Evolutionary conservation across 768 basidiomycete genomes (phyloP), one percentile per base, ranked within the genome.

Genomic region (Boletus barrowsii): DNA sequence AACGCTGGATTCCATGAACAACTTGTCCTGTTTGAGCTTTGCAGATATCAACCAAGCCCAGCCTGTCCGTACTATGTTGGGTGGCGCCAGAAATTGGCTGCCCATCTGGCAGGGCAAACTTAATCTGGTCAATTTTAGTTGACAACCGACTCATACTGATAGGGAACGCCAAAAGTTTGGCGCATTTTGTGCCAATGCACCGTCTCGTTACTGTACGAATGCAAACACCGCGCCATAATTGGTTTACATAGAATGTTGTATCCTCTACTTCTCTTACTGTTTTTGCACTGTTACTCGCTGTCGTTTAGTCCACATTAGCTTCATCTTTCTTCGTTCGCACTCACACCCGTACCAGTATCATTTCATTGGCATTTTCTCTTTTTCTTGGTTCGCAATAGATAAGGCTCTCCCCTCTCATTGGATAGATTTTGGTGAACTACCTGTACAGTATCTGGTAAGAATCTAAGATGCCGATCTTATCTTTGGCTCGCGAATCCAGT

Each of bases 1-100:
- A 87, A 83, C 57, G 80, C 85, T n/a, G 88, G 87, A 42, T 89
- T 90, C 69, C 83, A 86, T 53, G 86, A 88, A 71, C 88, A 90
- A 61, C 79, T 90, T 26, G 83, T 88, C 33, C 73, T 90, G 44
- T 90, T 87, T 51, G 86, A 86, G 62, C 75, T 89, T 32, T 90
- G 88, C 67, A 76, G 78, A 67, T 90, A 89, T 56, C 75, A 75
- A 24, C 87, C 87, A 13, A 76, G 76, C 20, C 79, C 78, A 4
- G 62, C 73, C 15, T 81, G 83, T 59, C 86, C 86, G 9, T 82
- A 86, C 57, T 90, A 90, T 63, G 64, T 71, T 48, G 83, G 78
- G 47, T 89, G 87, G 87, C 80, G 83, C 54, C 68, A 76, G 47
- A 76, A 74, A 61, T 72, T 89, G 50, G 76, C 80, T 36, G 74